Evolutionary conservation across 257 asterid species (phyloP), one percentile per base, ranked within the genome.

Genomic region (Fraxinus excelsior): DNA sequence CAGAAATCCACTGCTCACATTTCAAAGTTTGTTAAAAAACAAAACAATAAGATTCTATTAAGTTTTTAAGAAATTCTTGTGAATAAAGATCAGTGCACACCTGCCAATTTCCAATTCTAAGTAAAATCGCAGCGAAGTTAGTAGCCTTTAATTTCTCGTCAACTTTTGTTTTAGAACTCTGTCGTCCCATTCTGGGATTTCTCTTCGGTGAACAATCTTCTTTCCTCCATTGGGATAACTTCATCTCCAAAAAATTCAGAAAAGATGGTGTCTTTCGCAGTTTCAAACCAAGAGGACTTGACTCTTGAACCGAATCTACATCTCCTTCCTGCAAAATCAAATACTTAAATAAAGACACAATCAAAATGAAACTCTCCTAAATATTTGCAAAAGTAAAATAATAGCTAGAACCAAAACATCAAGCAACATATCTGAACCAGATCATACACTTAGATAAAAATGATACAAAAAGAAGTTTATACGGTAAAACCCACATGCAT

Each of bases 101-200:
- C 97, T 90, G 81, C 97, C 97, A 94, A 3, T 29, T 5, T 40
- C 97, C 98, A 12, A 94, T 88, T 14, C 1, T 75, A 1, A 94
- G 60, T 19, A 19, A 23, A 5, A 40, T 0, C 2, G 91, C 96
- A 0, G 91, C 86, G 72, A 94, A 87, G 68, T 89, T 94, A 11
- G 92, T 80, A 2, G 98, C 96, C 84, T 92, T 92, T 0, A 84
- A 19, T 72, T 79, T 90, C 82, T 91, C 44, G 0, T 38, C 44
- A 38, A 1, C 13, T 0, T 67, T 80, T n/a, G 13, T 11, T 29
- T 71, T 67, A 53, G 40, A n/a, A 29, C 2, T 26, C 12, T 64
- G 13, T 25, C 35, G 19, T 44, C 31, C 11, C 5, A 65, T 0
- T 11, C 16, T 12, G 14, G 51, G 51, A 2, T 42, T 42, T 18